Evolutionary conservation across 768 basidiomycete species (phyloP).

Genomic region (Lentinula aciculospora): DNA sequence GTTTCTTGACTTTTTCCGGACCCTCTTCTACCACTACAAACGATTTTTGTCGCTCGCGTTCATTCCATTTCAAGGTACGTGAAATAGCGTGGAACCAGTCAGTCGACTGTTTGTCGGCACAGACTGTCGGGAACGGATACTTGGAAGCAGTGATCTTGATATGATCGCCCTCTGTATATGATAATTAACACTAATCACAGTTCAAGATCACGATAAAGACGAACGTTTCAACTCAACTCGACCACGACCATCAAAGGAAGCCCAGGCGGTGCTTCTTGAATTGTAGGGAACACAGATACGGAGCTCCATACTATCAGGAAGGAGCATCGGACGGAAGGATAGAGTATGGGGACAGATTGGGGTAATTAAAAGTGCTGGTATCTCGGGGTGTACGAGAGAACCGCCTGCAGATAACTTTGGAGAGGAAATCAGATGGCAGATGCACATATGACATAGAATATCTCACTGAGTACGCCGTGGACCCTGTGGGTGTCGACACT

Average conservation of each 20-base stretch:
- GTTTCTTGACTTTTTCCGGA: conserved; percentile 37
- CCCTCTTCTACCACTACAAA: conserved; percentile 97
- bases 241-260: conserved; percentile 95
- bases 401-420: conserved; percentile 87
- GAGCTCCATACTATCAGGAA: conserved; percentile 98
- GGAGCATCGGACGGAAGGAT: conserved; percentile 96
- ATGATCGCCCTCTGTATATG: conserved; percentile 88
- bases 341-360: conserved; percentile 98
- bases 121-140: conserved; percentile 98
- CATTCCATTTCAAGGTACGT: conserved; percentile 98
- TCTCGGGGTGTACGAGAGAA: conserved; percentile 95
- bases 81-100: conserved; percentile 99
- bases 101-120: conserved; percentile 94
- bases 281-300: conserved; percentile 99
- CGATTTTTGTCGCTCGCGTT: conserved; percentile 96
- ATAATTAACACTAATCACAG: conserved; percentile 7
- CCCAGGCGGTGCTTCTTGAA: conserved; percentile 97
- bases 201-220: conserved; percentile 23
- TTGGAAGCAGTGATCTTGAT: conserved; percentile 97
- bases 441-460: neutral
- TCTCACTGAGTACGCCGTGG: conserved; percentile 93
- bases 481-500: conserved; percentile 95
- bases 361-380: conserved; percentile 92
- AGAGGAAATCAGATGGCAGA: neutral
- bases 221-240: conserved; percentile 92